Conservation (phyloP, 495 filamentous ascomycete species). For the Xylaria flabelliformis region DNA sequence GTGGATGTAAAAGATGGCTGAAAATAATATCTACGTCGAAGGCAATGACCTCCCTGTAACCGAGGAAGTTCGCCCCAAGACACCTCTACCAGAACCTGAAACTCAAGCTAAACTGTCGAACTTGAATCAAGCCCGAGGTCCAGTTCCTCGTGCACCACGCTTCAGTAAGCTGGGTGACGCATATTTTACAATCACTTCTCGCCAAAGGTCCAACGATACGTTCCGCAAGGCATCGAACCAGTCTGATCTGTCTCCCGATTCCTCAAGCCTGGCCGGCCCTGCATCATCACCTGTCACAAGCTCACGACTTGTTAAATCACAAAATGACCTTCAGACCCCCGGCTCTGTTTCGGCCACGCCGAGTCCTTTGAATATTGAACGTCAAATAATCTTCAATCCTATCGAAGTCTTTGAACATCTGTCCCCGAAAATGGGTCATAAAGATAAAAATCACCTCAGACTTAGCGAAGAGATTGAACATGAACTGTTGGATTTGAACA, state of each 20-base stretch:
- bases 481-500: constrained; percentile 13
- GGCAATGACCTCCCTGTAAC: constrained; percentile 15
- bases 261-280: neutral
- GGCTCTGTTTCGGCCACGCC: constrained; percentile 25
- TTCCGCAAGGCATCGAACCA: neutral
- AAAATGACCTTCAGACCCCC: constrained; percentile 35
- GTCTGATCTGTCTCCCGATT: neutral
- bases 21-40: neutral
- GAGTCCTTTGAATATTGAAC: constrained; percentile 1
- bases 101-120: neutral
- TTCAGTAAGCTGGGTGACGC: constrained; percentile 34
- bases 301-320: constrained; percentile 25
- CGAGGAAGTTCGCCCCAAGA: neutral
- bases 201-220: neutral
- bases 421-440: neutral
- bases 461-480: constrained; percentile 19
- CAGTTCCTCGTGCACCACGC: constrained; percentile 23
- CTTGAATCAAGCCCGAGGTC: neutral
- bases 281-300: neutral
- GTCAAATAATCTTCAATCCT: neutral
- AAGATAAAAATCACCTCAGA: neutral
- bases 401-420: neutral
- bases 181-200: constrained; percentile 29
- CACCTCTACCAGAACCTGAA: neutral
- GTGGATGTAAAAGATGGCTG: neutral